Evolutionary conservation across 306 rosid species (phyloP).

Genomic region (Carpinus fangiana): DNA sequence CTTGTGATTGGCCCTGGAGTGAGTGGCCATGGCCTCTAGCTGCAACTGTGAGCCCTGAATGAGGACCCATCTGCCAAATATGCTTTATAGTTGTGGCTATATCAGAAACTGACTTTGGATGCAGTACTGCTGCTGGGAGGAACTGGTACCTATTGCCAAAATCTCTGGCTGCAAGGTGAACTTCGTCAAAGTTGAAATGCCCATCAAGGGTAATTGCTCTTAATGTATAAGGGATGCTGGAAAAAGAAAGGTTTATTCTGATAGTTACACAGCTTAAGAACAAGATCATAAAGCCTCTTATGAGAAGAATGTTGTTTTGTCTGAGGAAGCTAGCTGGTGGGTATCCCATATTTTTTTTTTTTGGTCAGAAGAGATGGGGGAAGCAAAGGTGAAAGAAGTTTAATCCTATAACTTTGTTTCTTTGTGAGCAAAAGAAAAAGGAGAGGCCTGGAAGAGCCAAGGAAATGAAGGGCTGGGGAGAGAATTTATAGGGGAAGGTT

Average conservation of each 20-base stretch:
- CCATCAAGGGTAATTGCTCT: constrained; percentile 66
- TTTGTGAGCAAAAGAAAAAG: constrained; percentile 32
- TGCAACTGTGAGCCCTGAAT: constrained; percentile 77
- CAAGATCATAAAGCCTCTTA: constrained; percentile 55
- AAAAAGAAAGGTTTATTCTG: constrained; percentile 48
- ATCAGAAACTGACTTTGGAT: constrained; percentile 81
- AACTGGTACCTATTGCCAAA: constrained; percentile 78
- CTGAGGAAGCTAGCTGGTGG: constrained; percentile 40
- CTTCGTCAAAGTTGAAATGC: constrained; percentile 60
- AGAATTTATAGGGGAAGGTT: constrained; percentile 60
- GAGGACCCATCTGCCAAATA: constrained; percentile 75
- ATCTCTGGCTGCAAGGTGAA: constrained; percentile 67
- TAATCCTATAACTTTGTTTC: constrained; percentile 27
- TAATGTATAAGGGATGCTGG: constrained; percentile 48
- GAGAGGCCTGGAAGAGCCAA: constrained; percentile 41
- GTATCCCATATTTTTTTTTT: constrained; percentile 39
- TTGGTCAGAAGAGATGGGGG: constrained; percentile 28
- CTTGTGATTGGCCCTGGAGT: constrained; percentile 85
- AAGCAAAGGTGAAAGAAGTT: constrained; percentile 48
- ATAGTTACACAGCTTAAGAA: constrained; percentile 50
- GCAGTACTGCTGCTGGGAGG: constrained; percentile 66
- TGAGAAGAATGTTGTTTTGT: constrained; percentile 44
- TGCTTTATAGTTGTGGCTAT: constrained; percentile 64
- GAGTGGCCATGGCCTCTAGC: constrained; percentile 99
- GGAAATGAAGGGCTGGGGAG: constrained; percentile 42